phyloP scores from a whole-genome alignment of 768 basidiomycete species.

The Boletus sp. region DNA sequence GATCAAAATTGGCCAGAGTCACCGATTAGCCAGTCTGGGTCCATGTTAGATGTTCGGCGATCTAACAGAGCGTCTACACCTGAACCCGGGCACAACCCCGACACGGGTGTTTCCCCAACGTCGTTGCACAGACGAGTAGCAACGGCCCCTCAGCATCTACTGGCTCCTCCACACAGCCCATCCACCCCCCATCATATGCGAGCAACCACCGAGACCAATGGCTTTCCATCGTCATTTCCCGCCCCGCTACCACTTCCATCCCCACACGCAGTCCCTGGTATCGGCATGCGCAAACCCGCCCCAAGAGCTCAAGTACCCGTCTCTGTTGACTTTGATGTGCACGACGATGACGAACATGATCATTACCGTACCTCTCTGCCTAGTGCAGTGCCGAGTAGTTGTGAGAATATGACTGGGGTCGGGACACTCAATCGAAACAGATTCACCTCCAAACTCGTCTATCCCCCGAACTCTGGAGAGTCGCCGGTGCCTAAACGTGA shows the following conservation, averaged over 20 bases:
- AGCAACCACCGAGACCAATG: constrained; percentile 32
- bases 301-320: constrained; percentile 62
- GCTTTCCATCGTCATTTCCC: constrained; percentile 17
- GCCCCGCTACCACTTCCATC: constrained; percentile 15
- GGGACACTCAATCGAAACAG: constrained; percentile 38
- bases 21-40: constrained; percentile 34
- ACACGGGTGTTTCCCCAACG: constrained; percentile 22
- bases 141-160: constrained; percentile 28
- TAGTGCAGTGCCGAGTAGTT: constrained; percentile 49
- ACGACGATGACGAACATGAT: constrained; percentile 31
- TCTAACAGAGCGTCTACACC: constrained; percentile 33
- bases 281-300: constrained; percentile 56
- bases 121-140: constrained; percentile 32
- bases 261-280: constrained; percentile 30
- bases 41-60: constrained; percentile 35
- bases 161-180: constrained; percentile 11
- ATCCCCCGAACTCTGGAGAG: constrained; percentile 11
- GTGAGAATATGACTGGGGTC: constrained; percentile 65
- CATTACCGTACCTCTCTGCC: constrained; percentile 45
- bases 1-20: constrained; percentile 35
- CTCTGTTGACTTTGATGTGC: constrained; percentile 46
- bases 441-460: constrained; percentile 21
- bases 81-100: constrained; percentile 25
- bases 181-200: constrained; percentile 32
- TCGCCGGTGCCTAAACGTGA: constrained; percentile 8